These are phyloP conservation scores for Fusarium mexicanum DNA, from an alignment of 2,329 filamentous ascomycete species.

Conservation along the genomic window DNA sequence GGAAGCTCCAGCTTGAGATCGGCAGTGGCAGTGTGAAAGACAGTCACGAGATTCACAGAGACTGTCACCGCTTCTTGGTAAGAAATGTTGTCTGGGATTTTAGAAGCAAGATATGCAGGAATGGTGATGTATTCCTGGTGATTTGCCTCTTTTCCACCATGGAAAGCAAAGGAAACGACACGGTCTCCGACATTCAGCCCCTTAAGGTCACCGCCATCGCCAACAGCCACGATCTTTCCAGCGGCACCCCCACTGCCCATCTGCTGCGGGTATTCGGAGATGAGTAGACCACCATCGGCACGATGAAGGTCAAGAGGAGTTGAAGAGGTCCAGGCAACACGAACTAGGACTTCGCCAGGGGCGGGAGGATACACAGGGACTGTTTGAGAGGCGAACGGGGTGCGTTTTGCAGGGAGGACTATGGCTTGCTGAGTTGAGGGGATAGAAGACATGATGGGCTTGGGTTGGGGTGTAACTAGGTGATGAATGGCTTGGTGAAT, in stretches of 20 bases:
- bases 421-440: slow-evolving; percentile 73
- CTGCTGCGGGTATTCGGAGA: slow-evolving; percentile 58
- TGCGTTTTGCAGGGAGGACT: slow-evolving; percentile 62
- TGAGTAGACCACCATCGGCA: slow-evolving; percentile 66
- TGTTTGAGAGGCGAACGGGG: slow-evolving; percentile 65
- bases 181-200: slow-evolving; percentile 62
- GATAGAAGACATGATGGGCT: slow-evolving; percentile 45
- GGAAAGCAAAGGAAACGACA: slow-evolving; percentile 65
- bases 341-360: slow-evolving; percentile 61
- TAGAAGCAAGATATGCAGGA: slow-evolving; percentile 59
- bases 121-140: slow-evolving; percentile 66
- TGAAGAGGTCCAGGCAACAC: slow-evolving; percentile 67
- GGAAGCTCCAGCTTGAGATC: slow-evolving; percentile 65
- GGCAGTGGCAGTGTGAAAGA: slow-evolving; percentile 61
- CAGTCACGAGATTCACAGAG: slow-evolving; percentile 67
- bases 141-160: slow-evolving; percentile 57
- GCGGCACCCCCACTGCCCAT: slow-evolving; percentile 61
- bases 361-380: slow-evolving; percentile 50
- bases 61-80: slow-evolving; percentile 61
- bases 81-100: slow-evolving; percentile 54
- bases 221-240: slow-evolving; percentile 63
- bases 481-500: not conserved
- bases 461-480: not conserved
- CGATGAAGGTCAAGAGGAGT: slow-evolving; percentile 71
- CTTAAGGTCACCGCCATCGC: slow-evolving; percentile 51